These are phyloP conservation scores for Clathrus columnatus DNA, from an alignment of 768 basidiomycete genomes.

Conservation along the genomic window DNA sequence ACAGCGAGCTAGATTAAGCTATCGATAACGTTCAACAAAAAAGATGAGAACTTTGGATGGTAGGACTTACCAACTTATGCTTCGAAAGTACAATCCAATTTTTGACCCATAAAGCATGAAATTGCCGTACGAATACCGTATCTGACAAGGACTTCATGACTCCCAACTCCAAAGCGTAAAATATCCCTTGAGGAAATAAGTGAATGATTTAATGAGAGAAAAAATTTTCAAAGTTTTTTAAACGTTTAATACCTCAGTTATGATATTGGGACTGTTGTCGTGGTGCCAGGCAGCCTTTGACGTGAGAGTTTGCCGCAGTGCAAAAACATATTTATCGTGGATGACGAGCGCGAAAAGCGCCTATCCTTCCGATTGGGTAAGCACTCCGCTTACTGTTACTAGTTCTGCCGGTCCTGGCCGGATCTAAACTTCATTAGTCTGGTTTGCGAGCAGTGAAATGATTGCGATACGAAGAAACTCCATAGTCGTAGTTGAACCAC, in stretches of 20 bases:
- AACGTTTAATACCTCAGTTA: no score
- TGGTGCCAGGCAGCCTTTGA: background rate
- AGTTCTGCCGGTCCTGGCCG: no score
- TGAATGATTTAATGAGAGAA: background rate
- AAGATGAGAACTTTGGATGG: background rate
- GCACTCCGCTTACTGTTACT: no score
- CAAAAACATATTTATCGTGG: background rate
- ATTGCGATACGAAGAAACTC: no score
- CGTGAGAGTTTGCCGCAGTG: background rate
- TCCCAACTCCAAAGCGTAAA: slow-evolving; percentile 31
- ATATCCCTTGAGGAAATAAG: background rate
- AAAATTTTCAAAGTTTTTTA: background rate
- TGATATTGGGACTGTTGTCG: no score
- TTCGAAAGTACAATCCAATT: slow-evolving; percentile 67
- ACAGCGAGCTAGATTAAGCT: slow-evolving; percentile 56
- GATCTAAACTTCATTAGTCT: no score
- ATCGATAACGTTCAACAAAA: background rate
- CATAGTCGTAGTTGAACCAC: no score
- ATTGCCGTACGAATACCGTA: slow-evolving; percentile 49
- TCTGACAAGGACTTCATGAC: slow-evolving; percentile 3
- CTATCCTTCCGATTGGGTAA: background rate
- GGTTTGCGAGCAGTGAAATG: no score
- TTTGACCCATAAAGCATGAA: slow-evolving; percentile 54
- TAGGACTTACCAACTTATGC: slow-evolving; percentile 47
- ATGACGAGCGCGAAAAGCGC: no score